A percentile compares a stretch with the other conserved stretches of the same genome.
phyloP scores from a whole-genome alignment of 331 rosid genomes.

The Telfairia occidentalis region DNA sequence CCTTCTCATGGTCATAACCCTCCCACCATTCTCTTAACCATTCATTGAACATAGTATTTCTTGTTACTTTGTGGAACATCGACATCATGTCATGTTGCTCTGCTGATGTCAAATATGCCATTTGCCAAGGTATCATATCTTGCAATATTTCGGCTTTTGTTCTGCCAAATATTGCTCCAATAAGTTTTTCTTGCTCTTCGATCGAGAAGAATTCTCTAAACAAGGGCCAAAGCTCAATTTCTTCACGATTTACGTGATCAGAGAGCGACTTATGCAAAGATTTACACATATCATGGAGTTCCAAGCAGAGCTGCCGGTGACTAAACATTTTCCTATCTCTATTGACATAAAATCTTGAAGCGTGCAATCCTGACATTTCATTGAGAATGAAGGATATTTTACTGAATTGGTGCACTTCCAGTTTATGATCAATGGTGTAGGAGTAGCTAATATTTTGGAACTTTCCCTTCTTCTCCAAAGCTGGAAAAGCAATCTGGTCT shows the following conservation, averaged over 20 bases:
- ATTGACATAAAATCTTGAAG: constrained; percentile 32
- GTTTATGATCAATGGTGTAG: constrained; percentile 72
- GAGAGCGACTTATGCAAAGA: constrained; percentile 48
- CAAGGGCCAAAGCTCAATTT: constrained; percentile 67
- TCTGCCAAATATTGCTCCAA: constrained; percentile 85
- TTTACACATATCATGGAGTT: constrained; percentile 60
- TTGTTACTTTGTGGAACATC: constrained; percentile 67
- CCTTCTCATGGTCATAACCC: constrained; percentile 43
- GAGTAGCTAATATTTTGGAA: constrained; percentile 73
- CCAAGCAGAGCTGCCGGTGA: constrained; percentile 41
- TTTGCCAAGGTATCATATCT: constrained; percentile 91
- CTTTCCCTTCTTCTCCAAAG: constrained; percentile 70
- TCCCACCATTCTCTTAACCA: constrained; percentile 95
- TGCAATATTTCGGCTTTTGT: constrained; percentile 63
- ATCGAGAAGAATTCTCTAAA: constrained; percentile 56
- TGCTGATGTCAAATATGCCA: constrained; percentile 61
- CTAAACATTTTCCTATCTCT: constrained; percentile 27
- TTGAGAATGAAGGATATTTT: constrained; percentile 51
- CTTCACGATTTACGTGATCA: constrained; percentile 66
- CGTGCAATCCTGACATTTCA: constrained; percentile 41
- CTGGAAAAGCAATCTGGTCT: constrained; percentile 88
- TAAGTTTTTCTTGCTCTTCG: constrained; percentile 64
- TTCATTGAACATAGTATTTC: constrained; percentile 79
- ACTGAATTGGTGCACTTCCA: constrained; percentile 45
- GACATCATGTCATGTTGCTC: constrained; percentile 69